phyloP scores from a whole-genome alignment of 352 stramenopile genomes.

The Phytophthora citricola region DNA sequence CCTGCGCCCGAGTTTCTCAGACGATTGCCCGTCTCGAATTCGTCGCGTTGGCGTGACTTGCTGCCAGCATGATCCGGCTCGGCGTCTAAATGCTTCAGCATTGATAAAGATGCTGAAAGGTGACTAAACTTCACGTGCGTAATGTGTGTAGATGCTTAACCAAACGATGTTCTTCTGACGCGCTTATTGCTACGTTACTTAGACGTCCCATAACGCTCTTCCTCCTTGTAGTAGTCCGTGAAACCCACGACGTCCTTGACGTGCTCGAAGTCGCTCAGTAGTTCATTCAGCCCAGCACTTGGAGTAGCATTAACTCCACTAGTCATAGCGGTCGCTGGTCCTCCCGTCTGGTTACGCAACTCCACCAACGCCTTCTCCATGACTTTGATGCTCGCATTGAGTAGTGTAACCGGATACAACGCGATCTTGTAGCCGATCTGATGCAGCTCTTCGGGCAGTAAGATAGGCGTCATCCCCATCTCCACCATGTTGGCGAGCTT shows the following conservation, averaged over 20 bases:
- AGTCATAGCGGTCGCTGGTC: constrained; percentile 22
- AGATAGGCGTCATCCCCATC: constrained; percentile 92
- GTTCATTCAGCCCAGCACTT: constrained; percentile 68
- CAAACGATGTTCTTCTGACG: too few relatives aligned
- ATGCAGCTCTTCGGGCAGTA: constrained; percentile 86
- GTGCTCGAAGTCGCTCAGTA: constrained; percentile 57
- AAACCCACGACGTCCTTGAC: constrained; percentile 95
- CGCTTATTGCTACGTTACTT: too few relatives aligned
- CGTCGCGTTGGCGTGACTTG: not conserved
- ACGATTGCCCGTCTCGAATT: not conserved
- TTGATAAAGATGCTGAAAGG: not conserved
- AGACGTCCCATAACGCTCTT: constrained; percentile 39
- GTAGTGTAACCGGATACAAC: constrained; percentile 93
- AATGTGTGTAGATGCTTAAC: too few relatives aligned
- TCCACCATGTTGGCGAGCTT: constrained; percentile 96
- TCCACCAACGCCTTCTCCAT: constrained; percentile 88
- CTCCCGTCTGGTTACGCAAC: constrained; percentile 17
- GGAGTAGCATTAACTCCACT: constrained; percentile 38
- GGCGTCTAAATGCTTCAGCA: not conserved
- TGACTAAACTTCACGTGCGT: not conserved
- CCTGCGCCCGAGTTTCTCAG: not conserved
- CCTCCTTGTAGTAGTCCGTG: constrained; percentile 88
- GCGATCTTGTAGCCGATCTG: constrained; percentile 93
- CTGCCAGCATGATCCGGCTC: constrained; percentile 1
- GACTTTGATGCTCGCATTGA: constrained; percentile 93